These are phyloP conservation scores for Schizosaccharomyces lindneri DNA, from an alignment of 805 yeast species.

Conservation along the genomic window DNA sequence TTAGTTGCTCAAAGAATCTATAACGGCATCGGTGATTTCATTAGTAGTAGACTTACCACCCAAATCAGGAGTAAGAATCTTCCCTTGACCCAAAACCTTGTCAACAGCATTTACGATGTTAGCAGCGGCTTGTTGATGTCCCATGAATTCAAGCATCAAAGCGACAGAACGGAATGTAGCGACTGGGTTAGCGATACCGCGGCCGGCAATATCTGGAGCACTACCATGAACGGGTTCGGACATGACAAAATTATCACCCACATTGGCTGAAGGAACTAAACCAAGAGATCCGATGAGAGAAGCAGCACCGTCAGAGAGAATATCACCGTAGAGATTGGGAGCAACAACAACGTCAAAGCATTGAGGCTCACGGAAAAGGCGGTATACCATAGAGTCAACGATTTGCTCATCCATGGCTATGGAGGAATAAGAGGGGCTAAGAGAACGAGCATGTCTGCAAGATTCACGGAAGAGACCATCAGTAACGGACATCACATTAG, in stretches of 20 bases:
- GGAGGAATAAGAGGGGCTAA: slow-evolving; percentile 28
- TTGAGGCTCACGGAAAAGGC: slow-evolving; percentile 95
- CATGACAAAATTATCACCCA: slow-evolving; percentile 83
- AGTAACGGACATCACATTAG: slow-evolving; percentile 73
- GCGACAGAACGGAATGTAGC: slow-evolving; percentile 97
- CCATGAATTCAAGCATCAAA: slow-evolving; percentile 89
- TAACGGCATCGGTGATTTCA: slow-evolving; percentile 64
- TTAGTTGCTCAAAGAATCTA: slow-evolving; percentile 17
- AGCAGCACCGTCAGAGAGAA: slow-evolving; percentile 92
- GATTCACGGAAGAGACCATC: slow-evolving; percentile 95
- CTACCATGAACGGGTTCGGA: slow-evolving; percentile 99
- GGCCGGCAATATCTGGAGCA: slow-evolving; percentile 96
- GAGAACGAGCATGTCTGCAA: slow-evolving; percentile 27
- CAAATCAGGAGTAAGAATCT: slow-evolving; percentile 71
- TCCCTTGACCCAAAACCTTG: slow-evolving; percentile 61
- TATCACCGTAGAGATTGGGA: slow-evolving; percentile 94
- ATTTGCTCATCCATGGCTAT: slow-evolving; percentile 76
- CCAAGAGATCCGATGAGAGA: slow-evolving; percentile 94
- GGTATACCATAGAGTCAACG: slow-evolving; percentile 96
- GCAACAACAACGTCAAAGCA: slow-evolving; percentile 95
- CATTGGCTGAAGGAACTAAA: slow-evolving; percentile 94
- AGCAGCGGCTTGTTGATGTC: slow-evolving; percentile 70
- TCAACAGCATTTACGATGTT: slow-evolving; percentile 85
- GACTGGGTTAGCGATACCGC: slow-evolving; percentile 70
- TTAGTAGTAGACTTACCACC: slow-evolving; percentile 78